Base-by-base conservation (phyloP, 2,329 filamentous ascomycete genomes). In the Stemphylium lycopersici region DNA sequence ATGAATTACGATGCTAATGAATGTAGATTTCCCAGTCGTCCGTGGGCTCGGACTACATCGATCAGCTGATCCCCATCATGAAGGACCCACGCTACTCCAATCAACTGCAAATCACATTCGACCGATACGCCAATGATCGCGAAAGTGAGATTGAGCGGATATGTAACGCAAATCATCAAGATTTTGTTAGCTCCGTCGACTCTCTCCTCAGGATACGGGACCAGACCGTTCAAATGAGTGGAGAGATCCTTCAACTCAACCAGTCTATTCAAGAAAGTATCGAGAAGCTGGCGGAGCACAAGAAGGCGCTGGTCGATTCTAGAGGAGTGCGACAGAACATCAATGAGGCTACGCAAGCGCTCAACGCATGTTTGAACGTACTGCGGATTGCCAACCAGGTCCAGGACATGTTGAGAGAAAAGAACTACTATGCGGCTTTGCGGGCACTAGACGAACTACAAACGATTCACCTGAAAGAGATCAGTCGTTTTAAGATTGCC, bases 191-290 rank as follows among this genome's bases (percentile, higher is more conserved):
- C 61, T 97, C 93, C 0, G 92, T 99, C 63, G 96, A 95, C 68
- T 91, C 96, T 71, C 84, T 99, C n/a, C 90, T 98, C 65, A 85
- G 87, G 55, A 92, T 98, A 46, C 89, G 93, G 48, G 91, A 97
- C 75, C 92, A 91, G 36, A 98, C 93, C 0, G 91, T 96, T 36
- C 83, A 85, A 40, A 80, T 99, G 68, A 98, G 93, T 1, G 85
- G 89, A 34, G 93, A 99, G 74, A 98, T 99, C 54, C 80, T 99
- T 59, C 86, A 91, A 65, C 83, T 99, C 52, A 98, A 96, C 70
- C 90, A 96, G 74, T 96, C 92, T 6, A 98, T 99, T 49, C 93
- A 98, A 77, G 84, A 88, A 41, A 98, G 93, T 72, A 98, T 95
- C 0, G 92, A 98, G 79, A 93, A 92, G 74, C 81, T 99, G 32